phyloP scores from a whole-genome alignment of 1,139 yeast species.

The Saccharomyces hybrid region DNA sequence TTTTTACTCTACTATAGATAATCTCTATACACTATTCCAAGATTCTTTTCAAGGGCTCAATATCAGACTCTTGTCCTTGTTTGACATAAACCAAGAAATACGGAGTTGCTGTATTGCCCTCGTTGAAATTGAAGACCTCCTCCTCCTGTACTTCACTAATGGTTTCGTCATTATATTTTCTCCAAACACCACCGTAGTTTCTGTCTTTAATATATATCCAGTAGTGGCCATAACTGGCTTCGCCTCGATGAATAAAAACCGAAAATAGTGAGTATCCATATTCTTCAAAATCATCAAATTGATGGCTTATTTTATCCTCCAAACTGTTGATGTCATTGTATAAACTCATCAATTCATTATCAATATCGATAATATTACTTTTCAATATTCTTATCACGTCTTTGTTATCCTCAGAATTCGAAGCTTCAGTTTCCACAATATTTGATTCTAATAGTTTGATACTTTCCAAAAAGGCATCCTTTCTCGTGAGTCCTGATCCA shows the following conservation, averaged over 20 bases:
- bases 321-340: conserved; percentile 38
- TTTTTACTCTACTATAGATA: too few species aligned
- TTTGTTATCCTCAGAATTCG: conserved; percentile 27
- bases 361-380: conserved; percentile 28
- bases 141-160: conserved; percentile 70
- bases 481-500: conserved; percentile 40
- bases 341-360: conserved; percentile 35
- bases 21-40: conserved; percentile 10
- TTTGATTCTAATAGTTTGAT: conserved; percentile 46
- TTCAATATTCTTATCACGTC: conserved; percentile 31
- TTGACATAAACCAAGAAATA: conserved; percentile 80
- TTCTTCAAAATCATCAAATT: conserved; percentile 51
- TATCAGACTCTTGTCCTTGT: conserved; percentile 50
- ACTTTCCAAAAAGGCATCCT: conserved; percentile 49
- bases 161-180: conserved; percentile 88
- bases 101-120: conserved; percentile 84
- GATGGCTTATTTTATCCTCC: conserved; percentile 44
- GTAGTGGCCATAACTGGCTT: conserved; percentile 93
- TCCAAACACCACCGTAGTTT: conserved; percentile 48
- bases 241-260: conserved; percentile 90
- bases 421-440: conserved; percentile 33
- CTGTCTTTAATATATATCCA: conserved; percentile 90
- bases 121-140: conserved; percentile 66
- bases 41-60: conserved; percentile 60
- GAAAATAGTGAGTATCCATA: conserved; percentile 83